Conservation (phyloP, 352 stramenopile species). For the Phytophthora idaei region DNA sequence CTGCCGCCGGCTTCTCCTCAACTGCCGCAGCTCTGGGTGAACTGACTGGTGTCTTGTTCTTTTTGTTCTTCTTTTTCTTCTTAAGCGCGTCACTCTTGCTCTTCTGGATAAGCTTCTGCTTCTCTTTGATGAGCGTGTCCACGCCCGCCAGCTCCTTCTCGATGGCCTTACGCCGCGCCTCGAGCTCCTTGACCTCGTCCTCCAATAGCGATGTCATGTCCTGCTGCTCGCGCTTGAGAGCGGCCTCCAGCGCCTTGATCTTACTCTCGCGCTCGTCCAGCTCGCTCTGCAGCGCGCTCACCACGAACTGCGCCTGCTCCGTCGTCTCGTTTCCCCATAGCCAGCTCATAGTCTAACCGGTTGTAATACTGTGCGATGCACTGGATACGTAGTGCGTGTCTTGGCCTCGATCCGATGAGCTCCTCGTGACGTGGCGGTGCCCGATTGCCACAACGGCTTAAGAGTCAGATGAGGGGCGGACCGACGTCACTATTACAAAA, state of each 20-base stretch:
- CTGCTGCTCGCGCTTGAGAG: constrained; percentile 76
- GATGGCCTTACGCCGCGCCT: constrained; percentile 48
- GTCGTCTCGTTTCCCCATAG: constrained; percentile 86
- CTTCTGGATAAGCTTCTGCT: constrained; percentile 63
- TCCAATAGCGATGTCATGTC: constrained; percentile 63
- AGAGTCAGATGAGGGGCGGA: constrained; percentile 20
- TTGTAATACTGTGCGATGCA: background rate
- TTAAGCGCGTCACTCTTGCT: constrained; percentile 47
- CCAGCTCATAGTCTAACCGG: constrained; percentile 62
- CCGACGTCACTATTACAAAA: constrained; percentile 8
- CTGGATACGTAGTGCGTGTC: background rate
- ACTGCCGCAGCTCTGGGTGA: constrained; percentile 17
- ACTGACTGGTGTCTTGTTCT: constrained; percentile 23
- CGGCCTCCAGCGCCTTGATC: constrained; percentile 79
- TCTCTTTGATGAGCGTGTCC: constrained; percentile 62
- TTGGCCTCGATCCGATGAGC: constrained; percentile 4
- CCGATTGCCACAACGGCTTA: constrained; percentile 8
- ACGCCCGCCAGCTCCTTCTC: constrained; percentile 54
- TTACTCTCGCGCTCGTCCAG: constrained; percentile 83
- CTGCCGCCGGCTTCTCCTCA: constrained; percentile 19
- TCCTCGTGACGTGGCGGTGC: constrained; percentile 27
- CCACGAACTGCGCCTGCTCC: constrained; percentile 85
- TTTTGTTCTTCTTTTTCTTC: constrained; percentile 53
- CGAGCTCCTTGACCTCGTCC: constrained; percentile 73
- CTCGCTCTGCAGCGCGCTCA: constrained; percentile 80